Percentiles rank a stretch among this genome's conserved stretches.
These are phyloP conservation scores for Cochlearia excelsa DNA, from an alignment of 345 rosid genomes.

Conservation along the genomic window DNA sequence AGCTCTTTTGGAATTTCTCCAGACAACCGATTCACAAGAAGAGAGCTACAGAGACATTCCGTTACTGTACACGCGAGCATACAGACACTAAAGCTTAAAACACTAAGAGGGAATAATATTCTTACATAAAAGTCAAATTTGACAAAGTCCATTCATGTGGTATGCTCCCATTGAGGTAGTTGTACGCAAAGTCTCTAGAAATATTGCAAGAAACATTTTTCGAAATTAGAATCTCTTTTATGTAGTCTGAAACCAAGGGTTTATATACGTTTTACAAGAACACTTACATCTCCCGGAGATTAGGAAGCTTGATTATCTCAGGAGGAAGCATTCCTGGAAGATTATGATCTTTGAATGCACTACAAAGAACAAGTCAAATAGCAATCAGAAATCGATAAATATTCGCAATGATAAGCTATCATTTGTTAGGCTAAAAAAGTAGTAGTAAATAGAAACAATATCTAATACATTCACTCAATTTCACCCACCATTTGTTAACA, in stretches of 20 bases:
- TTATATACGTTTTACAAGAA: slow-evolving; percentile 3
- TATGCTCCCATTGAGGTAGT: slow-evolving; percentile 52
- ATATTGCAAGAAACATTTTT: slow-evolving; percentile 17
- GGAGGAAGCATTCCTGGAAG: slow-evolving; percentile 64
- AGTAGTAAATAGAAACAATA: background rate
- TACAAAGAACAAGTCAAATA: slow-evolving; percentile 30
- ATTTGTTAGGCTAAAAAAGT: background rate
- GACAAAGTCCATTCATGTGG: slow-evolving; percentile 56
- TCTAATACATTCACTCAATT: background rate
- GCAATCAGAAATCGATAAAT: slow-evolving; percentile 7
- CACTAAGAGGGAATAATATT: background rate
- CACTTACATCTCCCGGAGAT: slow-evolving; percentile 51
- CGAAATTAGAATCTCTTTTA: slow-evolving; percentile 3
- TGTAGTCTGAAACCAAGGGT: background rate
- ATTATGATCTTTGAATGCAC: slow-evolving; percentile 47
- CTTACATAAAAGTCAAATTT: slow-evolving; percentile 52
- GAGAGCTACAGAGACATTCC: slow-evolving; percentile 41
- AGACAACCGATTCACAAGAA: slow-evolving; percentile 51
- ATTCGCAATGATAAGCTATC: background rate
- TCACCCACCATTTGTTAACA: background rate
- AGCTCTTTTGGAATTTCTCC: slow-evolving; percentile 52
- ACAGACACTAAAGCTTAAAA: slow-evolving; percentile 7
- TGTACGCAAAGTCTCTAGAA: slow-evolving; percentile 52
- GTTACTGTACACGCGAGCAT: slow-evolving; percentile 18
- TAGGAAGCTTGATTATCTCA: slow-evolving; percentile 47